Base-by-base conservation (phyloP, 495 filamentous ascomycete genomes). In the Penicillium atrosanguineum region DNA sequence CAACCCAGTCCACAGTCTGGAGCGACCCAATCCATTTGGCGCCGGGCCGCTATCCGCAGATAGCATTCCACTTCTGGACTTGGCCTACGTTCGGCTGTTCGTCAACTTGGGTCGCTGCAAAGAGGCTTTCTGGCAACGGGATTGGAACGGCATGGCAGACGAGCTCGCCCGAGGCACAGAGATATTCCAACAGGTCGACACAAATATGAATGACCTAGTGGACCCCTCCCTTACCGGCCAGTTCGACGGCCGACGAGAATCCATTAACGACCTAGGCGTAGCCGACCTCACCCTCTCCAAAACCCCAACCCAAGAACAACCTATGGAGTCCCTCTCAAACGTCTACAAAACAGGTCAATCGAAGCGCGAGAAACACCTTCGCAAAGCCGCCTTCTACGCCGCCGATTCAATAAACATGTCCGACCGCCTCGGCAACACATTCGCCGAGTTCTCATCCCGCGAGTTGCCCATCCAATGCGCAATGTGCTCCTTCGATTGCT, bases 401-500 rank as follows among this genome's bases (percentile, higher is more conserved):
- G 92, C 91, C 11, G 91, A 97, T 67, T 95, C 94, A 1, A 83
- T 98, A 15, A 83, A 85, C 20, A 92, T 92, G 85, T 90, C 91
- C 12, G 89, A 95, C 65, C 91, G 88, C 61, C 76, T 94, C 8
- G 91, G 90, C 6, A 85, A 91, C 26, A 93, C 90, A 0, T 96
- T 91, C 66, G 88, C 90, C 6, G 87, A 95, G 55, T 85, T 90
- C 53, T 87, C 86, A 2, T 91, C 87, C 28, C 83, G 91, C 26
- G 94, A 97, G 62, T 78, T 98, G n/a, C 93, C 94, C 1, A 77
- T 97, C 23, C 91, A 95, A 58, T 92, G 91, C 14, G 90, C 89
- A 7, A 86, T 98, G 81, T 97, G 92, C 68, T 83, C 87, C 12
- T 95, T 96, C 65, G 94, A 98, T 62, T 97, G 94, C 61, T 88